phyloP scores from a whole-genome alignment of 1,284 basidiomycete species.

The Cutaneotrichosporon spelunceum region DNA sequence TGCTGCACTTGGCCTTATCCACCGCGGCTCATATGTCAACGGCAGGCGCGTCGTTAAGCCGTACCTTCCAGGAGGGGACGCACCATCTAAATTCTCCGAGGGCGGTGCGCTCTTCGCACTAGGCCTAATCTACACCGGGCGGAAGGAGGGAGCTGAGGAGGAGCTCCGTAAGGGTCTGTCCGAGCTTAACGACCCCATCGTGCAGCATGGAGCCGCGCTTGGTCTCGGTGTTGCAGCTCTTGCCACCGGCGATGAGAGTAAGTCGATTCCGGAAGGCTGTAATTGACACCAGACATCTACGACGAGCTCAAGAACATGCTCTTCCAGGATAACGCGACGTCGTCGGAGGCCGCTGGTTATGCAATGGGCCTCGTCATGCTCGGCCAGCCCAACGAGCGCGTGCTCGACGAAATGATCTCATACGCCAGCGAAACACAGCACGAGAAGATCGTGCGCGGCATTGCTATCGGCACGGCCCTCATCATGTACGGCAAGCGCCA shows the following conservation, averaged over 20 bases:
- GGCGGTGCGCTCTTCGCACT: conserved; percentile 90
- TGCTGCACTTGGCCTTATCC: conserved; percentile 90
- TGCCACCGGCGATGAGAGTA: conserved; percentile 72
- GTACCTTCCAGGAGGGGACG: conserved; percentile 72
- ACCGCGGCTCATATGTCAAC: conserved; percentile 90
- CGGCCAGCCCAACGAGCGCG: conserved; percentile 72
- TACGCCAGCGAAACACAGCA: conserved; percentile 95
- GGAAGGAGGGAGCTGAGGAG: conserved; percentile 63
- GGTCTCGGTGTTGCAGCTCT: conserved; percentile 90
- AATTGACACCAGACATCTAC: conserved; percentile 64
- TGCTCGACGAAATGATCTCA: conserved; percentile 85
- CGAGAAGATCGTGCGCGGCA: conserved; percentile 94
- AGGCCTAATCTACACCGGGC: conserved; percentile 81
- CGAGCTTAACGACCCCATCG: conserved; percentile 66
- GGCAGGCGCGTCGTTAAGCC: conserved; percentile 89
- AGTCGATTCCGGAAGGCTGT: conserved; percentile 19
- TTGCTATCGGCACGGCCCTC: conserved; percentile 85
- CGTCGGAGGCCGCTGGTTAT: conserved; percentile 89
- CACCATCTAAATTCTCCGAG: conserved; percentile 72
- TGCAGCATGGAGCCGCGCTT: conserved; percentile 91
- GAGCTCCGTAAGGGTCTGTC: conserved; percentile 64
- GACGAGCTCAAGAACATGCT: conserved; percentile 83
- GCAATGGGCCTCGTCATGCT: conserved; percentile 97
- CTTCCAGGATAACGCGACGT: conserved; percentile 88
- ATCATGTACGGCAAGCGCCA: conserved; percentile 88